These are phyloP conservation scores for Lojkania enalia DNA, from an alignment of 2,329 filamentous ascomycete genomes.

Conservation along the genomic window DNA sequence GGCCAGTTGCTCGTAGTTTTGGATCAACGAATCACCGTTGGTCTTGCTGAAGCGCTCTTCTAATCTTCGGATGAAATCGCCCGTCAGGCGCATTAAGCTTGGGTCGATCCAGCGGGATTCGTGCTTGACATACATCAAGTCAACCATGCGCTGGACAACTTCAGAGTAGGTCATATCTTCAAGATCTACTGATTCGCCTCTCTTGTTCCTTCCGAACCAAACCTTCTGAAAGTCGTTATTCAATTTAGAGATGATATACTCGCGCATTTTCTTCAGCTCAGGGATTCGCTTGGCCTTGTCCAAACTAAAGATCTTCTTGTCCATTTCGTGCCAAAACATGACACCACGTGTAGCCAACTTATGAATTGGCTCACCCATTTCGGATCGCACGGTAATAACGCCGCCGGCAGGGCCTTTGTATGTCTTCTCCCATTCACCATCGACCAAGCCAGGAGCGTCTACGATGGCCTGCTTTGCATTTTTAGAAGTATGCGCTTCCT, in stretches of 20 bases:
- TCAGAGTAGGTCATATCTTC: constrained; percentile 55
- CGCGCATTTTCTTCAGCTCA: constrained; percentile 49
- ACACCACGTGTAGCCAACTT: constrained; percentile 97
- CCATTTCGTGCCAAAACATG: constrained; percentile 97
- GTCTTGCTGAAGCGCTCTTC: constrained; percentile 92
- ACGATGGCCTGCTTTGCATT: constrained; percentile 52
- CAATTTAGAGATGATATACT: constrained; percentile 51
- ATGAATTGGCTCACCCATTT: constrained; percentile 99
- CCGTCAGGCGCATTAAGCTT: constrained; percentile 79
- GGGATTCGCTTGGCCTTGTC: constrained; percentile 71
- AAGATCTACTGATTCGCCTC: constrained; percentile 50
- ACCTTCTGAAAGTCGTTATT: constrained; percentile 55
- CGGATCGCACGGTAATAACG: constrained; percentile 93
- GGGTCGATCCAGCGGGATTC: constrained; percentile 55
- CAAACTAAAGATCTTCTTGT: constrained; percentile 94
- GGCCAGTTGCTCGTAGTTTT: constrained; percentile 86
- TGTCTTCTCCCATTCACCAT: constrained; percentile 52
- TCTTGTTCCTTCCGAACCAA: constrained; percentile 52
- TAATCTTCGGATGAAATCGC: constrained; percentile 93
- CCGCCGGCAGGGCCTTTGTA: constrained; percentile 78
- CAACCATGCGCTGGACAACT: constrained; percentile 50
- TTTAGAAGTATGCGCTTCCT: constrained; percentile 50
- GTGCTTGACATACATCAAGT: constrained; percentile 53
- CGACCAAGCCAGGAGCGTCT: constrained; percentile 48
- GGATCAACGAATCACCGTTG: constrained; percentile 78